Evolutionary conservation across 306 rosid species (phyloP).

Genomic region (Rubus idaeus): DNA sequence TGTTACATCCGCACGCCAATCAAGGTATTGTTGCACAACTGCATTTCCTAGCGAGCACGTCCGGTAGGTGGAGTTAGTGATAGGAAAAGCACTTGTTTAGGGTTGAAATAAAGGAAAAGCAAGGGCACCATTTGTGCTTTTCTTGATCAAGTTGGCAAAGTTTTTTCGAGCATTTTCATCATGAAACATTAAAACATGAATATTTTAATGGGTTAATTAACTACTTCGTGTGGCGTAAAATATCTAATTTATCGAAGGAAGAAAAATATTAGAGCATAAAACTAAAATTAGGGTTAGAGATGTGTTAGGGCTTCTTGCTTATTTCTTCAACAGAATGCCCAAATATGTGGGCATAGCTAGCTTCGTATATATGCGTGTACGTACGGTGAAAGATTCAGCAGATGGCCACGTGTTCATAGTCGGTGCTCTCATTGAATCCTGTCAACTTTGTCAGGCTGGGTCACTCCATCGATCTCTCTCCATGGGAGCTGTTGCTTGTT

Average conservation of each 20-base stretch:
- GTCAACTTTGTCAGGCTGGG: conserved; percentile 20
- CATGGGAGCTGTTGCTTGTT: background rate
- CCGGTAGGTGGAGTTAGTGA: conserved; percentile 9
- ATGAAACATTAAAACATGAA: background rate
- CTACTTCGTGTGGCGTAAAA: background rate
- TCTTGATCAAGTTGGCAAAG: background rate
- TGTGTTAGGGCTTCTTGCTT: background rate
- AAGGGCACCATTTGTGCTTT: background rate
- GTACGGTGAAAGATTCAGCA: conserved; percentile 3
- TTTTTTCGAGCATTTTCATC: background rate
- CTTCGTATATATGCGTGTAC: background rate
- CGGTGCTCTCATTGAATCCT: conserved; percentile 22
- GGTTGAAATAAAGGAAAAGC: conserved; percentile 16
- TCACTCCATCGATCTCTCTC: background rate
- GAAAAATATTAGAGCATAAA: background rate
- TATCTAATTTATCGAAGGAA: conserved; percentile 16
- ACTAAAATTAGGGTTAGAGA: background rate
- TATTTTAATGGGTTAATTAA: conserved; percentile 1
- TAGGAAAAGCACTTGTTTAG: conserved; percentile 9
- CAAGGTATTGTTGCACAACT: conserved; percentile 1
- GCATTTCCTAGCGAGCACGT: conserved; percentile 4
- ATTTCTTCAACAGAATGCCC: background rate
- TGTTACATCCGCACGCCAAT: background rate
- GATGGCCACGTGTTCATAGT: conserved; percentile 30
- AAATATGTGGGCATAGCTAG: no score